Evolutionary conservation across 140 eudicot species (phyloP), one percentile per base, ranked within the genome.

Genomic region (Erigeron philadelphicus): DNA sequence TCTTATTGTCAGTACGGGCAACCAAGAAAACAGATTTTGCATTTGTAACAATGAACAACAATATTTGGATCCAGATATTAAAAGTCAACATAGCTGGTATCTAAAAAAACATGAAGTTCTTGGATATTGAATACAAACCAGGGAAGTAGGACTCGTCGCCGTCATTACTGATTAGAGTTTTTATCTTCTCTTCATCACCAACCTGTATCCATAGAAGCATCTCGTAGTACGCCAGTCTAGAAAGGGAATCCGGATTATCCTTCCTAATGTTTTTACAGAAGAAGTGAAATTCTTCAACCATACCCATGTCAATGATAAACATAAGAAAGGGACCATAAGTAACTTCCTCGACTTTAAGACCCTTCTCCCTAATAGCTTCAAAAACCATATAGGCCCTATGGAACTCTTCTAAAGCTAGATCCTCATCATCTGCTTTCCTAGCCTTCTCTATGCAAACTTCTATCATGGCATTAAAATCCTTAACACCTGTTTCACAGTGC

Each of bases 161-260:
- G 18, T 73, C 75, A 43, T 23, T 70, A 67, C 47, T 52, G 74
- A 79, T 71, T 11, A 87, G 88, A 76, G 79, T 84, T 64, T 75
- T 82, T 63, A 89, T 80, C 80, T 87, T 87, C 9, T 62, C 89
- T 77, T 75, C 87, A 59, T 89, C 57, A 0, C 84, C 75, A 38
- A 85, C 77, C 48, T 75, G 80, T 64, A 84, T 75, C 84, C 89
- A 83, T 25, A 93, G 80, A 74, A 84, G 82, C 98, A 93, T 93
- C 81, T 93, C 96, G 68, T 89, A 93, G 70, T 86, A 93, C 68
- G 95, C 85, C 59, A 93, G 69, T 70, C 86, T 83, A 58, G 84
- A 65, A 70, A 75, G 79, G 72, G 89, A 82, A 54, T 70, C 72
- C 21, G 88, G 74, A 81, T 85, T 85, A 17, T 81, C 93, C 48